A percentile compares a stretch with the other conserved stretches of the same genome.
Conservation (phyloP, 139 green algal species). For the Auxenochlorella pyrenoidosa region DNA sequence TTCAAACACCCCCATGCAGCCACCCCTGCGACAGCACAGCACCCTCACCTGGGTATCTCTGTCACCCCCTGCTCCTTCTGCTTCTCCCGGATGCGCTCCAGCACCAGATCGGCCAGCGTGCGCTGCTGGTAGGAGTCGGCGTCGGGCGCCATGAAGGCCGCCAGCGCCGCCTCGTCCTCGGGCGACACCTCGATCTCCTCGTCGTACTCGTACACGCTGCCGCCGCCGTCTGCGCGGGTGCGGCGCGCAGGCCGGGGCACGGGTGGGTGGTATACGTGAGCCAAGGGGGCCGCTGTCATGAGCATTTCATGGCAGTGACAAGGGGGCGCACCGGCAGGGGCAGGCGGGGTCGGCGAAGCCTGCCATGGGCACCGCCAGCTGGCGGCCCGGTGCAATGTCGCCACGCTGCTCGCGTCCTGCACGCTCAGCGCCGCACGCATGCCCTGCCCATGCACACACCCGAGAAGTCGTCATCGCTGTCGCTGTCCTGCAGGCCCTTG, state of each 20-base stretch:
- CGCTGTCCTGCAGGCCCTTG: slow-evolving; percentile 41
- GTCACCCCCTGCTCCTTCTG: slow-evolving; percentile 43
- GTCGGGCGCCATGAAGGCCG: slow-evolving; percentile 76
- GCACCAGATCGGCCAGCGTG: slow-evolving; percentile 92
- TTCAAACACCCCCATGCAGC: too few relatives aligned
- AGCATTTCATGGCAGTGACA: too few relatives aligned
- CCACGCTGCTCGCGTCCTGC: too few relatives aligned
- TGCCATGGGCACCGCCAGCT: too few relatives aligned
- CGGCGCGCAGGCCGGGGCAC: too few relatives aligned
- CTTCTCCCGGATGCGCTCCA: slow-evolving; percentile 80
- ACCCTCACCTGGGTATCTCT: slow-evolving; percentile 39
- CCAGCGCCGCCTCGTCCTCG: slow-evolving; percentile 87
- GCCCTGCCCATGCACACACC: background rate
- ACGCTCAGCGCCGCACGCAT: too few relatives aligned
- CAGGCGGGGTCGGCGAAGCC: too few relatives aligned
- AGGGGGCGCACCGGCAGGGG: too few relatives aligned
- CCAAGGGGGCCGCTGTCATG: too few relatives aligned
- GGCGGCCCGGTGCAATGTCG: too few relatives aligned
- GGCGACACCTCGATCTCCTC: slow-evolving; percentile 60
- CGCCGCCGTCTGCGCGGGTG: slow-evolving; percentile 12
- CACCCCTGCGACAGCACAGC: too few relatives aligned
- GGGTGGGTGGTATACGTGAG: too few relatives aligned
- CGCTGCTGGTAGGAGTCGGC: slow-evolving; percentile 56
- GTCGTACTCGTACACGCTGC: slow-evolving; percentile 33
- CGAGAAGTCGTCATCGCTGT: slow-evolving; percentile 55